Base-by-base conservation (phyloP, 2,329 filamentous ascomycete species). In the Alternaria conjuncta region DNA sequence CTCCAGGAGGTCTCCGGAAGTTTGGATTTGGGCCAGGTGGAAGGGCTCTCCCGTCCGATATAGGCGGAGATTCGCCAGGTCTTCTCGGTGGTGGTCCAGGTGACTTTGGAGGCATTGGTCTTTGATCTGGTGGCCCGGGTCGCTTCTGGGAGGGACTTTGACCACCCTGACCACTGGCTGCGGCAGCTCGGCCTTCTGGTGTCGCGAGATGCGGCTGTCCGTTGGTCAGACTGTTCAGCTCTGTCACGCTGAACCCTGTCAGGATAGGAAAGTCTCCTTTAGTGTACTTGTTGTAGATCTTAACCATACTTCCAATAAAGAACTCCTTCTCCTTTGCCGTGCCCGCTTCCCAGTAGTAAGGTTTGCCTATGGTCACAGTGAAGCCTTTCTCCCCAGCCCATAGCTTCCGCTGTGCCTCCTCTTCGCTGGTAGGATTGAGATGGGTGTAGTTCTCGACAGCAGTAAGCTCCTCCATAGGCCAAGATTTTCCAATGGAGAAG, bases 401-500 rank as follows among this genome's bases (percentile, higher is more conserved):
- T 76, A 91, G 81, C 71, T 89, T 88, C 47, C 86, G 83, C 69
- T 88, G 85, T 58, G 86, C 84, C 81, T 86, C 91, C 80, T 85
- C 87, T 70, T 83, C 87, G 78, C 68, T 90, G 71, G 80, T 84
- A 76, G 84, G 87, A 75, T 78, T 84, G 20, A 88, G 79, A 46
- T 89, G 86, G 7, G 89, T 90, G 76, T 90, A 98, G 25, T 93
- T 96, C 78, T 97, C 92, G 69, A 99, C 92, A 49, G 87, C 86
- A 5, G 88, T 87, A 53, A 99, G 84, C 77, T 99, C 96, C 80
- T 98, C 95, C 71, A 99, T 87, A 78, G 94, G 92, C 96, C 96
- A 99, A 4, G 96, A 97, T 83, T 99, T 99, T 70, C 96, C 96
- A 71, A 99, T 97, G 20, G 95, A 98, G 80, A 97, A 99, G 23